Base-by-base conservation (phyloP, 805 yeast genomes). In the Diddensiella caesifluorescens region DNA sequence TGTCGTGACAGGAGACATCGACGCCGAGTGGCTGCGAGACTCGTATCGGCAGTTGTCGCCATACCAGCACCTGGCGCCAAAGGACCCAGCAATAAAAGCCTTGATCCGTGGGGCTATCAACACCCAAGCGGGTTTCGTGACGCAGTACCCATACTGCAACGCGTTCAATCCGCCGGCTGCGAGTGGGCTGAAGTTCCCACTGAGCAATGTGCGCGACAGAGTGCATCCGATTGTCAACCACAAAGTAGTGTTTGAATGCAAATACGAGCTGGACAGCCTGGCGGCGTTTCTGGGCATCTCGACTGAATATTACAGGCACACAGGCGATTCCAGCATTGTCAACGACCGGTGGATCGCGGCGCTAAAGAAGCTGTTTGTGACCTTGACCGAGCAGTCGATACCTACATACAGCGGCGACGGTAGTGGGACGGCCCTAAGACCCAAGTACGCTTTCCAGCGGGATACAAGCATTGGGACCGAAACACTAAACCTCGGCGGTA, bases 11-110 rank as follows among this genome's bases (percentile, higher is more conserved):
- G 96, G 96, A 6, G 96, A 87, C 56, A 87, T 87, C 42, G 88
- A 85, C 59, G 95, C 95, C 2, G 95, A 87, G 61, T 87, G 96
- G 96, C 65, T 87, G 37, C 64, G 96, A 40, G 96, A 87, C 60
- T 79, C 94, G 1, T 85, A 95, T 0, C 68, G 92, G 51, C 96
- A 87, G 56, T 63, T 87, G 36, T 73, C 85, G 3, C 84, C 83
- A 2, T 88, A 86, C 59, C 79, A 80, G 52, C 76, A 77, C 5
- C 68, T 85, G 18, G 62, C 79, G 10, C 63, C 63, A 29, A 55
- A 71, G 40, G 92, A 86, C 53, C 49, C 57, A 1, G 44, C 51
- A 2, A 65, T 87, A 39, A 58, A 63, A 45, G 66, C 66, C 23
- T 62, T 87, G 57, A 69, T 87, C 23, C 67, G 65, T 46, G 95